Evolutionary conservation across 1,284 basidiomycete species (phyloP), one percentile per base, ranked within the genome.

Genomic region (Exobasidium cylindrosporum): DNA sequence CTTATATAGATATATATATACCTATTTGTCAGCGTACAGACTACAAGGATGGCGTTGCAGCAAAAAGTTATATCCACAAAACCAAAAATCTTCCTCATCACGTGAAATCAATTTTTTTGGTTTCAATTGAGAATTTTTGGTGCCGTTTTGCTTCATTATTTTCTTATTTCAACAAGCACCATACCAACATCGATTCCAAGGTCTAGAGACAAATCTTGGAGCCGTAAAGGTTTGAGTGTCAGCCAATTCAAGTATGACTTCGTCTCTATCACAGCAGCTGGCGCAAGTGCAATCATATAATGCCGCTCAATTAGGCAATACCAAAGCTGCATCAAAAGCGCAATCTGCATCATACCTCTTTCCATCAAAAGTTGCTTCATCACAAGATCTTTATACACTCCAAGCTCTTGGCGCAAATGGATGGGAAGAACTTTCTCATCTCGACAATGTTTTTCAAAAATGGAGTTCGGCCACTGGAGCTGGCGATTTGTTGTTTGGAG

Each of bases 371-470:
- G 68, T 68, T 1, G 77, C 77, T n/a, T 70, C 72, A 2, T 63
- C 72, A 57, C 76, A 79, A 63, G 77, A 79, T 81, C 84, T 94
- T 63, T 89, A 93, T 77, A 87, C 93, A 14, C 86, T 98, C 52
- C 86, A 90, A 73, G 87, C 90, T 0, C 85, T 98, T 14, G 93
- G 86, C 11, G 82, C 85, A 63, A 92, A 90, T 78, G 93, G 90
- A 13, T 85, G 92, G 67, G 84, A 85, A 13, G 84, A 85, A 65
- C 89, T 89, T 58, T 81, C 86, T 26, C 43, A 60, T 23, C 52
- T 71, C 26, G 69, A 77, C 63, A 63, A 62, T 1, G 53, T 58
- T 7, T 52, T 76, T 21, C 66, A 60, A 10, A 57, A 60, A 26
- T 77, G 73, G 72, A 53, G 56, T 1, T 73, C 17, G 14, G 47